These are phyloP conservation scores for Pythium aphanidermatum DNA, from an alignment of 352 stramenopile species.

Conservation along the genomic window DNA sequence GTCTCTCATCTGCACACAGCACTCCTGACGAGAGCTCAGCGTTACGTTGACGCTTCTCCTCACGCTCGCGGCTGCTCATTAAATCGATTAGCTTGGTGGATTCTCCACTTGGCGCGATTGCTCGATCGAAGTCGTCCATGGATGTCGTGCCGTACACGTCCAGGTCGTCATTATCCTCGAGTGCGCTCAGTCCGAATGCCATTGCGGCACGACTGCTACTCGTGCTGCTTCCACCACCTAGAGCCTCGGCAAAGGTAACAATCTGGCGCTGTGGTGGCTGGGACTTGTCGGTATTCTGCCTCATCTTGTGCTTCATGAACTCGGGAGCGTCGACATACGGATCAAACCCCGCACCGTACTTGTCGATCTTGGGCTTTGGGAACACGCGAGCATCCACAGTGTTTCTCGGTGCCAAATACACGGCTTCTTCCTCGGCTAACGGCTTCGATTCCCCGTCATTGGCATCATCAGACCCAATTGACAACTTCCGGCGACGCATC, in stretches of 20 bases:
- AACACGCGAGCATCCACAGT: slow-evolving; percentile 48
- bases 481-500: slow-evolving; percentile 43
- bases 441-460: slow-evolving; percentile 4
- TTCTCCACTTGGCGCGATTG: slow-evolving; percentile 28
- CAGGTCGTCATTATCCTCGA: slow-evolving; percentile 82
- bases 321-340: slow-evolving; percentile 69
- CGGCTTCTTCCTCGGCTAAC: slow-evolving; percentile 22
- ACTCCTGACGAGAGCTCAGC: slow-evolving; percentile 1
- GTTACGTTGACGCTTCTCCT: slow-evolving; percentile 26
- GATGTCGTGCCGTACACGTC: slow-evolving; percentile 69
- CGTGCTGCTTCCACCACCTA: slow-evolving; percentile 9
- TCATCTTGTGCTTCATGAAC: slow-evolving; percentile 52
- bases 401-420: slow-evolving; percentile 56
- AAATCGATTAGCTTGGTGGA: slow-evolving; percentile 13
- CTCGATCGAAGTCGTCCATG: slow-evolving; percentile 63
- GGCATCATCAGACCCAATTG: slow-evolving; percentile 7
- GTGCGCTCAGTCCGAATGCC: slow-evolving; percentile 59
- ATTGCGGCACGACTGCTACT: slow-evolving; percentile 28
- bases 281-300: slow-evolving; percentile 14
- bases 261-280: slow-evolving; percentile 33
- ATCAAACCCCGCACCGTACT: slow-evolving; percentile 74
- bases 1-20: slow-evolving; percentile 54
- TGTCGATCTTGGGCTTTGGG: slow-evolving; percentile 65
- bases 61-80: slow-evolving; percentile 17
- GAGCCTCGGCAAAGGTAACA: slow-evolving; percentile 70